Percentiles rank a stretch among this genome's conserved stretches.
Evolutionary conservation across 805 yeast genomes (phyloP).

Genomic region (Lipomyces japonicus): DNA sequence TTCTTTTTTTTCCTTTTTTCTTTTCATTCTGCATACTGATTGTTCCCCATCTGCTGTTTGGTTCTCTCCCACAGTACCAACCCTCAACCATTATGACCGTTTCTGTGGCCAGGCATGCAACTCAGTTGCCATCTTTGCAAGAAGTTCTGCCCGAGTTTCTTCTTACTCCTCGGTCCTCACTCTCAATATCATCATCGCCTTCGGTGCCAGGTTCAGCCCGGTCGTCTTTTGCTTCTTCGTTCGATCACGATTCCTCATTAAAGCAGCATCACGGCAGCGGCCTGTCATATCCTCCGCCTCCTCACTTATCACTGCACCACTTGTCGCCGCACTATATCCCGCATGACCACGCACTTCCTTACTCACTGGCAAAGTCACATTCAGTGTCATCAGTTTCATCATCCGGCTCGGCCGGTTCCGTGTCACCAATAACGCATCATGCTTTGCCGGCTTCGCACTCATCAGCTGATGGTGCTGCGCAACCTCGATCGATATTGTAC

Average conservation of each 20-base stretch:
- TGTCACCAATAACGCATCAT: slow-evolving; percentile 1
- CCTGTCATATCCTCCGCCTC: too few species aligned
- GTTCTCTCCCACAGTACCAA: too few species aligned
- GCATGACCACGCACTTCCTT: background rate
- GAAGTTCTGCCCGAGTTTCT: slow-evolving; percentile 27
- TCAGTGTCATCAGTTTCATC: slow-evolving; percentile 19
- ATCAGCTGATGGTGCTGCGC: slow-evolving; percentile 9
- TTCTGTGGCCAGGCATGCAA: slow-evolving; percentile 8
- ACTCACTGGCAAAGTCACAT: slow-evolving; percentile 1
- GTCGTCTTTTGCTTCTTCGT: background rate
- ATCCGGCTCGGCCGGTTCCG: slow-evolving; percentile 6
- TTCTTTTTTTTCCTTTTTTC: too few species aligned
- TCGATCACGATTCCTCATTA: background rate
- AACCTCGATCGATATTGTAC: slow-evolving; percentile 11
- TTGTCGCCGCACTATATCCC: background rate
- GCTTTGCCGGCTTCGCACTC: slow-evolving; percentile 14
- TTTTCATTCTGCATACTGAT: too few species aligned
- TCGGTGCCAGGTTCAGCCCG: slow-evolving; percentile 4
- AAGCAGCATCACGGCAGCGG: too few species aligned
- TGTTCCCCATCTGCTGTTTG: too few species aligned
- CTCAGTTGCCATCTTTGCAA: slow-evolving; percentile 24
- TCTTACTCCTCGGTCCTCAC: slow-evolving; percentile 3
- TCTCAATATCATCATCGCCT: background rate
- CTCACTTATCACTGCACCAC: background rate
- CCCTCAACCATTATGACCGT: too few species aligned